These are phyloP conservation scores for Fusarium protoensiforme DNA, from an alignment of 2,329 filamentous ascomycete genomes.

Conservation along the genomic window DNA sequence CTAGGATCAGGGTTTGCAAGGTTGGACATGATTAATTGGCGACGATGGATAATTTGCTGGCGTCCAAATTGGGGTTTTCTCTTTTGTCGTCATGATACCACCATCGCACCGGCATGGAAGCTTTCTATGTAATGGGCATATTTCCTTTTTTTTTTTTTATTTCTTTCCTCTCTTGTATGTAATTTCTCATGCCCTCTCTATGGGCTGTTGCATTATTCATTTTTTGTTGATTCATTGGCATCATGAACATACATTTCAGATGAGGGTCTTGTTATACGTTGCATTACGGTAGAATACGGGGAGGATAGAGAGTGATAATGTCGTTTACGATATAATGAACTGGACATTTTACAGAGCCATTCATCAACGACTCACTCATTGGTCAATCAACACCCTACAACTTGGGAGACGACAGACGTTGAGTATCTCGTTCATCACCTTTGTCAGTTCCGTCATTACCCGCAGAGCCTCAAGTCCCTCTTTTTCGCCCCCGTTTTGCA, in stretches of 20 bases:
- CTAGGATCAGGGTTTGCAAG: not conserved
- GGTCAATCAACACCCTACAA: not conserved
- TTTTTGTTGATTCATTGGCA: not conserved
- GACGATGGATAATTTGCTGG: not conserved
- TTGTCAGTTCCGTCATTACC: not conserved
- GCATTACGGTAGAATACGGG: not conserved
- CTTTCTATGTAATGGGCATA: not conserved
- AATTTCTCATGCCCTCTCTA: not conserved
- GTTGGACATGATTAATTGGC: not conserved
- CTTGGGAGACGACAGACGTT: not conserved
- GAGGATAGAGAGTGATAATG: not conserved
- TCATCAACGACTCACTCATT: not conserved
- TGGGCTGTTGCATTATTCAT: not conserved
- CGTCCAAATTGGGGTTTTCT: not conserved
- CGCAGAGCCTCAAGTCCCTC: conserved; percentile 13
- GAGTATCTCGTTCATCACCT: not conserved
- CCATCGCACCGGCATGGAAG: not conserved
- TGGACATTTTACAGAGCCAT: not conserved
- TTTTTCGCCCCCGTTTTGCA: not conserved
- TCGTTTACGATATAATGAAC: not conserved
- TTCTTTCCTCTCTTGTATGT: not conserved
- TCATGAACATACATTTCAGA: not conserved
- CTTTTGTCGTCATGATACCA: conserved; percentile 18
- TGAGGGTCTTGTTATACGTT: not conserved
- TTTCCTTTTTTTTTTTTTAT: not conserved